Evolutionary conservation across 1,139 yeast genomes (phyloP).

Genomic region (Lodderomyces jiufengensis): DNA sequence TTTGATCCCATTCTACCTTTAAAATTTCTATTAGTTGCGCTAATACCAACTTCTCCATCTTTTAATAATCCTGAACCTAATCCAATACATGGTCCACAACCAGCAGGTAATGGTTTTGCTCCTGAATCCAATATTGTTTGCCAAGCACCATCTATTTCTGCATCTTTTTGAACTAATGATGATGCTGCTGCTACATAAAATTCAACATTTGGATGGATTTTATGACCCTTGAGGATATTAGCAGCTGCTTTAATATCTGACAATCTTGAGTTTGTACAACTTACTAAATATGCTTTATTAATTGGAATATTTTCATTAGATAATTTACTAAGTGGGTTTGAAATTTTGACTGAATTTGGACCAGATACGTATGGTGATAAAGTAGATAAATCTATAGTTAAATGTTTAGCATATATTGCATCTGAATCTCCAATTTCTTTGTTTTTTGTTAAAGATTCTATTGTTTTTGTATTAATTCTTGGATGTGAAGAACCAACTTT

Average conservation of each 20-base stretch:
- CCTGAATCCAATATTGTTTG: constrained; percentile 85
- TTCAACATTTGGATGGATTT: constrained; percentile 85
- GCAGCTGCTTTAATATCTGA: constrained; percentile 96
- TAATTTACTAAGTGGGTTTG: constrained; percentile 72
- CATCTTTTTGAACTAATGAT: constrained; percentile 86
- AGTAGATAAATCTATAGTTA: constrained; percentile 76
- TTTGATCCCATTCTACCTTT: constrained; percentile 99
- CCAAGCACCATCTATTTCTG: constrained; percentile 92
- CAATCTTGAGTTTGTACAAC: constrained; percentile 93
- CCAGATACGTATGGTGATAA: constrained; percentile 93
- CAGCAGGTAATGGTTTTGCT: constrained; percentile 93
- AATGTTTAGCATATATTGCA: constrained; percentile 83
- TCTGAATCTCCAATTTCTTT: constrained; percentile 61
- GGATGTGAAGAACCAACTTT: constrained; percentile 81
- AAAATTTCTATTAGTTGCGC: constrained; percentile 97
- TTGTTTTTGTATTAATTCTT: constrained; percentile 64
- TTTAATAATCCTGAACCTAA: constrained; percentile 89
- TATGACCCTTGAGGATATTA: constrained; percentile 70
- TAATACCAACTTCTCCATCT: constrained; percentile 96
- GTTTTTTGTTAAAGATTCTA: constrained; percentile 46
- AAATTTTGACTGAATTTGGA: constrained; percentile 93
- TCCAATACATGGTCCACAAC: constrained; percentile 99
- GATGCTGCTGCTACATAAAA: constrained; percentile 98
- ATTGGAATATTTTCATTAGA: constrained; percentile 71
- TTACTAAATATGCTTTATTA: constrained; percentile 94